Base-by-base conservation (phyloP, 768 basidiomycete genomes). In the Pholiota molesta region DNA sequence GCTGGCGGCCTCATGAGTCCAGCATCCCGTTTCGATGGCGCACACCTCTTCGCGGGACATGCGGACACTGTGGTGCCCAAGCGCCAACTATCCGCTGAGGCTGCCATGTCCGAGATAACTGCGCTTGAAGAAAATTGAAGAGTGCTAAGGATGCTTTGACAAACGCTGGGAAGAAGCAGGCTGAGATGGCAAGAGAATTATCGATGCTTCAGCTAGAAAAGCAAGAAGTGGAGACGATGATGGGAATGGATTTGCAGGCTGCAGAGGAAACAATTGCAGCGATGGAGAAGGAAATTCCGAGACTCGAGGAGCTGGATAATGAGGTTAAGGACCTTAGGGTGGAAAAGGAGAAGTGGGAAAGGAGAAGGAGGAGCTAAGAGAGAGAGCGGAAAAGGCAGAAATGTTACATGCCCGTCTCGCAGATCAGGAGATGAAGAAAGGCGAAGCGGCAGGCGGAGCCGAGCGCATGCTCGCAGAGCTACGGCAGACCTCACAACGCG, bases 21-120 rank as follows among this genome's bases (percentile, higher is more conserved):
- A 13, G 76, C 81, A 44, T 67, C 77, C 9, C 86, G 85, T 40
- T 95, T 95, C 71, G 91, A 92, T 57, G 92, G 92, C 13, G 86
- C 89, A 0, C 92, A 94, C 75, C 79, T 95, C 57, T 94, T 94
- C 65, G 91, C 94, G 0, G 93, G 94, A 0, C 90, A 94, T 65
- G 86, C 83, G 3, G 82, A 87, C 47, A 83, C 91, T 5, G 75
- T 90, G 17, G 77, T 90, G 0, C 91, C 90, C 0, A 75, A 72
- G 49, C 68, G 75, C 44, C 77, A 77, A 31, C 73, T 79, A 44
- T 77, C 79, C 3, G 75, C 83, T 0, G 78, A 81, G 29, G 74
- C 82, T 11, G 74, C 80, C 14, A 73, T 78, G 2, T 68, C 74
- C 2, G 84, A 86, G 60, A 73, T 87, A 8, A 60, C 75, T 14